phyloP scores from a whole-genome alignment of 306 rosid genomes.

The Prunus kanzakura region DNA sequence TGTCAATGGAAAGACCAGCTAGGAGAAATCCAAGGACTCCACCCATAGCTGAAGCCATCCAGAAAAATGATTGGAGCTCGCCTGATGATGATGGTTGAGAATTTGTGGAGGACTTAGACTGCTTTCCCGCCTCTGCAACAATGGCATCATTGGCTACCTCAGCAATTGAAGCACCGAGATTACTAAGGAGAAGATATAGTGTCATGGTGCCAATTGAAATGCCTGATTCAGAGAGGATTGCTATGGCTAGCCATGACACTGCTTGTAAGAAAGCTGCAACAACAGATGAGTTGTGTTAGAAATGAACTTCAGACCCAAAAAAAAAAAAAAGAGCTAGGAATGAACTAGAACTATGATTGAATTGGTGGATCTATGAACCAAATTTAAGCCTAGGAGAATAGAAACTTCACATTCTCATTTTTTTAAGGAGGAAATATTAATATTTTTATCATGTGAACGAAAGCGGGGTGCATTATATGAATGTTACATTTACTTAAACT shows the following conservation, averaged over 20 bases:
- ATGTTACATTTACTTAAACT: neutral
- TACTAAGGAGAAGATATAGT: constrained; percentile 72
- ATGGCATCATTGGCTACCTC: constrained; percentile 97
- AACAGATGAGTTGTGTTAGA: constrained; percentile 15
- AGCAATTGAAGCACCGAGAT: constrained; percentile 86
- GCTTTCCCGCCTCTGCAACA: constrained; percentile 79
- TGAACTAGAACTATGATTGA: neutral
- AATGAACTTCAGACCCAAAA: neutral
- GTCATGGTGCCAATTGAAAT: constrained; percentile 55
- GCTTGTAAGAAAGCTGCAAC: constrained; percentile 88
- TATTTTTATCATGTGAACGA: neutral
- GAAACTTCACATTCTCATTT: neutral
- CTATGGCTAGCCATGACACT: constrained; percentile 79
- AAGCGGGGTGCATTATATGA: neutral
- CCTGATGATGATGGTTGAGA: constrained; percentile 54
- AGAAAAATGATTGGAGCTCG: constrained; percentile 81
- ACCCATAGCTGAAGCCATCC: constrained; percentile 84
- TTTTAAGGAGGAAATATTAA: neutral
- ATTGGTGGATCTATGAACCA: neutral
- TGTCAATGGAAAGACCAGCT: constrained; percentile 57
- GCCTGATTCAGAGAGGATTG: constrained; percentile 54
- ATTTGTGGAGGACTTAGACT: constrained; percentile 39
- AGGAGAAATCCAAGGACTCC: constrained; percentile 87
- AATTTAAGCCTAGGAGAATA: neutral
- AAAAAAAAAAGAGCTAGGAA: neutral